Evolutionary conservation across 2,329 filamentous ascomycete species (phyloP).

Genomic region (Aspergillus ochraceus): DNA sequence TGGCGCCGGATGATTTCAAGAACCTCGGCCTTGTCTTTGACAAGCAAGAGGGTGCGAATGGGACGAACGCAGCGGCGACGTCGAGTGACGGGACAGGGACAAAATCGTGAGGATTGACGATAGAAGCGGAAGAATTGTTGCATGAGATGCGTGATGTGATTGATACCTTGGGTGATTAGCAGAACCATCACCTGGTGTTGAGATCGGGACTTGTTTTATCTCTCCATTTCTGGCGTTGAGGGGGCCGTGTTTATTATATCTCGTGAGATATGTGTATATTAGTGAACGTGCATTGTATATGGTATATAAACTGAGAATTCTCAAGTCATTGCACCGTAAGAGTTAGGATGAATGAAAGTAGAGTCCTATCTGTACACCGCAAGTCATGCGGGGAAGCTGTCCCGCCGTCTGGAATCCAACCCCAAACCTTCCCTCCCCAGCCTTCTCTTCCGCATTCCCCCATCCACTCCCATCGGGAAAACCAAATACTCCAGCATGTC

Average conservation of each 20-base stretch:
- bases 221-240: conserved; percentile 3
- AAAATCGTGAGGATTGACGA: conserved; percentile 7
- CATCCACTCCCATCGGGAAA: conserved; percentile 13
- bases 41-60: conserved; percentile 24
- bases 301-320: too few relatives aligned
- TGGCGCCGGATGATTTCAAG: conserved; percentile 93
- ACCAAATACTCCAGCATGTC: conserved; percentile 11
- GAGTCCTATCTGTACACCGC: background rate
- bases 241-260: background rate
- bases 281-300: background rate
- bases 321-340: too few relatives aligned
- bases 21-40: conserved; percentile 78
- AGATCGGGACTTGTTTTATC: background rate
- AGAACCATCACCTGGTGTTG: background rate
- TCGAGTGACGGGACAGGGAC: conserved; percentile 6
- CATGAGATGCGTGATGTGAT: background rate
- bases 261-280: background rate
- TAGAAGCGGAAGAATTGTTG: background rate
- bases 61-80: background rate
- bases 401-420: conserved; percentile 1
- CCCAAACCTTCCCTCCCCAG: conserved; percentile 1
- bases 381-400: conserved; percentile 21
- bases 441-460: conserved; percentile 5
- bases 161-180: background rate
- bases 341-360: background rate